Evolutionary conservation across 208 protist species (phyloP).

Genomic region (Naegleria lovaniensis): DNA sequence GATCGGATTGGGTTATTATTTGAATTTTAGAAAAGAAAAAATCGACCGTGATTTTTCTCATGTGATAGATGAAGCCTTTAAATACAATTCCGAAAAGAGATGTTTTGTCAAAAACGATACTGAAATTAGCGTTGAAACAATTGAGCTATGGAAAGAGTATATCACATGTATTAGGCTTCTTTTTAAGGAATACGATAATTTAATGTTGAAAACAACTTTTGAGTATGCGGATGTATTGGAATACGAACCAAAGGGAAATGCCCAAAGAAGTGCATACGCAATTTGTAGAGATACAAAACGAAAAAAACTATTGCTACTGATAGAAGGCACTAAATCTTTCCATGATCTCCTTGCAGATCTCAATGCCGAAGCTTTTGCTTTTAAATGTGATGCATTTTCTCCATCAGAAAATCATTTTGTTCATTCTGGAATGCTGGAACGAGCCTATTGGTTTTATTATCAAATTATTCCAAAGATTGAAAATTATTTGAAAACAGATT

Average conservation of each 20-base stretch:
- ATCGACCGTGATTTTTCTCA: neutral
- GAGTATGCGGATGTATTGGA: neutral
- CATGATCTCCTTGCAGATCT: neutral
- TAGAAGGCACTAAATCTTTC: neutral
- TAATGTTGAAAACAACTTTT: neutral
- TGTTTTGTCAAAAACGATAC: neutral
- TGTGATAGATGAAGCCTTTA: neutral
- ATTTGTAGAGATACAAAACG: neutral
- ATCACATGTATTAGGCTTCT: neutral
- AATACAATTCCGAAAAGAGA: neutral
- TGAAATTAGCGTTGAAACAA: neutral
- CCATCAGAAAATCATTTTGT: neutral
- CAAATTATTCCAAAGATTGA: slow-evolving; percentile 6
- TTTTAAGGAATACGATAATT: neutral
- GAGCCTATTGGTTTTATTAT: neutral
- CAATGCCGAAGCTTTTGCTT: neutral
- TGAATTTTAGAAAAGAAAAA: slow-evolving; percentile 10
- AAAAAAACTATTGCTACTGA: neutral
- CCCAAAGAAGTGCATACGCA: neutral
- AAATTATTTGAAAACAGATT: neutral
- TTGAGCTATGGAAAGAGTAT: neutral
- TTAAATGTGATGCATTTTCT: neutral
- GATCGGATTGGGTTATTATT: neutral
- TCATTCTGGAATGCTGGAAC: neutral
- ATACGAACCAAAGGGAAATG: neutral